Percentiles rank a stretch among this genome's conserved stretches.
phyloP scores from a whole-genome alignment of 495 filamentous ascomycete species.

The Chaetomium tenue region DNA sequence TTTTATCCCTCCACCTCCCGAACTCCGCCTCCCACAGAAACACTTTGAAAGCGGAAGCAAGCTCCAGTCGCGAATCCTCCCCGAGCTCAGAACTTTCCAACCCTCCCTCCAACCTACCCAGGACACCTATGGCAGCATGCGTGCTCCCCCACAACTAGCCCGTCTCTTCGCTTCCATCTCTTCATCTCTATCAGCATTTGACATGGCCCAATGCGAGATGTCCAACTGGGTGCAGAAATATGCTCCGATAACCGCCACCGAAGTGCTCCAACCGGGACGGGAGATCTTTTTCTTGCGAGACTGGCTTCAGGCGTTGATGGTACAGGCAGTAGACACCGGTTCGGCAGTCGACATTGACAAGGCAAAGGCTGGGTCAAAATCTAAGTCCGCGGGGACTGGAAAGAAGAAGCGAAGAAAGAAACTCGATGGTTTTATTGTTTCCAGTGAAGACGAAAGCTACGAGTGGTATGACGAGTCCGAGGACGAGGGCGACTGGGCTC shows the following conservation, averaged over 20 bases:
- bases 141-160: constrained; percentile 57
- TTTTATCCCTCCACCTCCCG: constrained; percentile 38
- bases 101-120: constrained; percentile 8
- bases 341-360: constrained; percentile 46
- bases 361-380: constrained; percentile 41
- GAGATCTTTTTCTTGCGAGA: constrained; percentile 72
- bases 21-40: constrained; percentile 49
- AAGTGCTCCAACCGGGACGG: constrained; percentile 73
- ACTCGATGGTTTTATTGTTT: constrained; percentile 81
- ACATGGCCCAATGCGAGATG: constrained; percentile 70
- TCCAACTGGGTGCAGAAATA: constrained; percentile 84
- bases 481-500: constrained; percentile 56
- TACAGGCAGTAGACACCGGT: constrained; percentile 69
- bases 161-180: constrained; percentile 60
- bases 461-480: constrained; percentile 74
- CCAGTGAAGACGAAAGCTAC: constrained; percentile 74
- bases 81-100: constrained; percentile 33
- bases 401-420: constrained; percentile 72
- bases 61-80: constrained; percentile 44
- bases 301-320: constrained; percentile 76
- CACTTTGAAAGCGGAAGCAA: constrained; percentile 51
- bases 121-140: constrained; percentile 22
- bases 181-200: constrained; percentile 70
- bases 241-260: constrained; percentile 63
- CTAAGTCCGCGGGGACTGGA: constrained; percentile 44